Base-by-base conservation (phyloP, 2,329 filamentous ascomycete genomes). In the Xylaria hypoxylon region DNA sequence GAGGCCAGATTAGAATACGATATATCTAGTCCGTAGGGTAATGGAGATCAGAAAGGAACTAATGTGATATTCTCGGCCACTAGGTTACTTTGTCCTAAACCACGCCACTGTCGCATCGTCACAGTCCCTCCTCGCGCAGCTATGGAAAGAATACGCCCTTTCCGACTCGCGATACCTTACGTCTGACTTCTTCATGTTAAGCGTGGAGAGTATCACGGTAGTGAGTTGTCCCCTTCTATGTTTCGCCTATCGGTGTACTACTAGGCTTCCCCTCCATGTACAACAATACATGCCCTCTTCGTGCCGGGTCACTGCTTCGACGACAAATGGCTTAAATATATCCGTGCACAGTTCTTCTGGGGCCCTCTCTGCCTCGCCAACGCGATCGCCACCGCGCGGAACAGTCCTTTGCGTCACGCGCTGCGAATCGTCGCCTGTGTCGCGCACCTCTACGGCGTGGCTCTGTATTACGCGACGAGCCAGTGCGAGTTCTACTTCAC, bases 71-170 rank as follows among this genome's bases (percentile, higher is more conserved):
- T 31, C 10, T 31, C 40, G 8, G 15, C 3, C 26, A 7, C 10
- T 7, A 89, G 88, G 90, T 42, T 97, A 96, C 79, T 96, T 93
- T 76, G 85, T 94, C 68, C 78, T 87, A 69, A 88, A 94, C 76
- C 90, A 92, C 77, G 79, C 82, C 24, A 82, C 80, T 26, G 85
- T 97, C 77, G 87, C 89, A 0, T 82, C 86, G 11, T 87, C 87
- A 66, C 90, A 93, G 76, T 89, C 90, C 61, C 80, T 96, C 7
- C 90, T 94, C 63, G 92, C 90, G 2, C 93, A 97, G 81, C 83
- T 97, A 50, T 97, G 94, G 94, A 97, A 97, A 77, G 94, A 97
- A 79, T 97, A 97, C 77, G 86, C 92, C 2, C 85, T 94, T 38
- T 94, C 92, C 2, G 94, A 97, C 80, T 96, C 93, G 61, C 86